Evolutionary conservation across 1,139 yeast species (phyloP), one percentile per base, ranked within the genome.

Genomic region (Fermentozyma sake): DNA sequence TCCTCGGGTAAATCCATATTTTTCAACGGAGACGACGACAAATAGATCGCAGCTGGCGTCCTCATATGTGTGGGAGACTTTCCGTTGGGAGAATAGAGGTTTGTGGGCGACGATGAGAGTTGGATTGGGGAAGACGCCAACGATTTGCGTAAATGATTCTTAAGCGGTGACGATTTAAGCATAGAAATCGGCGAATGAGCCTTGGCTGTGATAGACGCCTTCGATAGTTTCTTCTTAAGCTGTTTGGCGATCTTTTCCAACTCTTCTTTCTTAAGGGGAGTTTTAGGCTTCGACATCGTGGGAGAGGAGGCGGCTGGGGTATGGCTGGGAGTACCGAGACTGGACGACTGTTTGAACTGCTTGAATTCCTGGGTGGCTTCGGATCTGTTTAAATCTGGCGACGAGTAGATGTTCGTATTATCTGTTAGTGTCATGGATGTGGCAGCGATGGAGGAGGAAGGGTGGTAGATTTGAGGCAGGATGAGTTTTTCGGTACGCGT

Each of bases 171-270:
- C 14, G 55, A 39, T 29, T 40, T 52, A 23, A 50, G 52, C 25
- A 37, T 15, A 7, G 16, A 20, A 9, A 20, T 20, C 12, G 41
- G 41, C 14, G 35, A 31, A 18, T 29, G 29, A 29, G 61, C 53
- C 39, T 65, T 67, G 16, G 73, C 73, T 13, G 73, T 55, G 22
- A 66, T 59, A 14, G 70, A 61, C 8, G 73, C 73, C 39, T 55
- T 58, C 21, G 69, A 59, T 18, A 67, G 51, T 39, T 64, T 65
- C 31, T 56, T 59, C 48, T 66, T 67, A 35, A 67, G 52, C 42
- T 66, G 68, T 32, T 58, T 58, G 35, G 73, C 73, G 20, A 67
- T 67, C 34, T 62, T 57, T 38, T 67, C 73, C 32, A 67, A 50
- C 34, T 67, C 73, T 33, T 66, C 72, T 42, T 65, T 66, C 35